Percentiles rank a stretch among this genome's conserved stretches.
Evolutionary conservation across 495 filamentous ascomycete species (phyloP).

Genomic region (Aspergillus panamensis): DNA sequence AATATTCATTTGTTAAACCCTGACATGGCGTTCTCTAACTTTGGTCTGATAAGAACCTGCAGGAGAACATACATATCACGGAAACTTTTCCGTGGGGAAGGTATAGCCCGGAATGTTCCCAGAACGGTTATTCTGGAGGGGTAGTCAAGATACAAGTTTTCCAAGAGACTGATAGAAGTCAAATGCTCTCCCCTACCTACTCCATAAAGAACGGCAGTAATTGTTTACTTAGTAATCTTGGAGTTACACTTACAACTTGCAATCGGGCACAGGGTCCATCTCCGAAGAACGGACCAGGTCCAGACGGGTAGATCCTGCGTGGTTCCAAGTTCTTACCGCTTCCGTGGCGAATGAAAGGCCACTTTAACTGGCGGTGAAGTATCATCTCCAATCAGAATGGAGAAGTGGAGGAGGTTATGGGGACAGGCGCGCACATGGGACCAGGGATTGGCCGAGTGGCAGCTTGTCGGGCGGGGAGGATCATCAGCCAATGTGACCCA

Average conservation of each 20-base stretch:
- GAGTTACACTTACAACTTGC: too few relatives aligned
- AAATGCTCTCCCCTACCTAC: too few relatives aligned
- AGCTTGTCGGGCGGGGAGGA: background rate
- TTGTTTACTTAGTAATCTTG: background rate
- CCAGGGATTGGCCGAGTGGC: background rate
- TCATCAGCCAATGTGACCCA: conserved; percentile 2
- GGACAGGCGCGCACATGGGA: background rate
- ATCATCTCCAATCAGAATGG: background rate
- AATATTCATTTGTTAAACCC: too few relatives aligned
- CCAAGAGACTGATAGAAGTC: too few relatives aligned
- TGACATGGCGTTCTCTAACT: too few relatives aligned
- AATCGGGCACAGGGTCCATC: background rate
- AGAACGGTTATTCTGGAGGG: too few relatives aligned
- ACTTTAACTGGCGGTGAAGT: conserved; percentile 11
- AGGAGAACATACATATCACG: too few relatives aligned
- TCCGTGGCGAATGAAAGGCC: background rate
- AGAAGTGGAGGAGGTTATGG: background rate
- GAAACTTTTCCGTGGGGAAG: too few relatives aligned
- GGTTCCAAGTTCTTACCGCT: conserved; percentile 1
- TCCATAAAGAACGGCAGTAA: too few relatives aligned
- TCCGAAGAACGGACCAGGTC: background rate
- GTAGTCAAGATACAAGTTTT: too few relatives aligned
- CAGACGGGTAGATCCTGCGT: background rate
- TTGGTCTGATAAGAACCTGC: too few relatives aligned
- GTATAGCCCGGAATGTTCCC: too few relatives aligned